These are phyloP conservation scores for Metschnikowia reukaufii DNA, from an alignment of 805 yeast species.

Conservation along the genomic window DNA sequence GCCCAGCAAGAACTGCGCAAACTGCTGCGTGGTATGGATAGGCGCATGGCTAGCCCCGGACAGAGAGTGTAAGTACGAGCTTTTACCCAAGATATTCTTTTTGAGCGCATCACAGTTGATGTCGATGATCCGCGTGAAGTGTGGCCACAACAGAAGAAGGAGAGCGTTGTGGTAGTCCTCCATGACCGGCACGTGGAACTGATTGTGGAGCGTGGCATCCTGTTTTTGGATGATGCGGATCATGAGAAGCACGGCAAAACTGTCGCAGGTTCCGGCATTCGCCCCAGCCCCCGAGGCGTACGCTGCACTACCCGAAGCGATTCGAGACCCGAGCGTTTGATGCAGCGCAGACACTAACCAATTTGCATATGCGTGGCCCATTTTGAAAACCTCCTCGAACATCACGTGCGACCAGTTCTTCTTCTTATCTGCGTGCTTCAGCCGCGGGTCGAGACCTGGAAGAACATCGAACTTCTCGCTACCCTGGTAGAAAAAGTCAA, in stretches of 20 bases:
- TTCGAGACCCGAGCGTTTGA: conserved; percentile 25
- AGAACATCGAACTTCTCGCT: conserved; percentile 35
- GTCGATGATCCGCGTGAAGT: conserved; percentile 74
- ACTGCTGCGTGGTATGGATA: conserved; percentile 69
- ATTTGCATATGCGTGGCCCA: conserved; percentile 46
- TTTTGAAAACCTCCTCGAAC: conserved; percentile 39
- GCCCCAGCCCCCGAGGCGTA: conserved; percentile 2
- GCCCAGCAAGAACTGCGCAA: conserved; percentile 70
- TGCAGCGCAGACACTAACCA: conserved; percentile 46
- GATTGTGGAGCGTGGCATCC: conserved; percentile 64
- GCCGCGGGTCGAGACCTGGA: conserved; percentile 12
- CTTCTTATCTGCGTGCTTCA: conserved; percentile 6
- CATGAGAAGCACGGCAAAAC: conserved; percentile 73
- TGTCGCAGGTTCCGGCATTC: conserved; percentile 59
- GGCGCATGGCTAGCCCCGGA: conserved; percentile 36
- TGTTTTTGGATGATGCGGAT: conserved; percentile 69
- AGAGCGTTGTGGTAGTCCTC: conserved; percentile 70
- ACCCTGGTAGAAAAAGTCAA: conserved; percentile 63
- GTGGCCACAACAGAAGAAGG: conserved; percentile 79
- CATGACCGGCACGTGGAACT: conserved; percentile 63
- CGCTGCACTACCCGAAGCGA: conserved; percentile 16
- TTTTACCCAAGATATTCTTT: conserved; percentile 40
- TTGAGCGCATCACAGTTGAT: conserved; percentile 72
- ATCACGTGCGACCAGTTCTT: conserved; percentile 38
- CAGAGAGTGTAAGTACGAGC: conserved; percentile 23